phyloP scores from a whole-genome alignment of 108 stramenopile species.

The Chaetoceros tenuissimus region DNA sequence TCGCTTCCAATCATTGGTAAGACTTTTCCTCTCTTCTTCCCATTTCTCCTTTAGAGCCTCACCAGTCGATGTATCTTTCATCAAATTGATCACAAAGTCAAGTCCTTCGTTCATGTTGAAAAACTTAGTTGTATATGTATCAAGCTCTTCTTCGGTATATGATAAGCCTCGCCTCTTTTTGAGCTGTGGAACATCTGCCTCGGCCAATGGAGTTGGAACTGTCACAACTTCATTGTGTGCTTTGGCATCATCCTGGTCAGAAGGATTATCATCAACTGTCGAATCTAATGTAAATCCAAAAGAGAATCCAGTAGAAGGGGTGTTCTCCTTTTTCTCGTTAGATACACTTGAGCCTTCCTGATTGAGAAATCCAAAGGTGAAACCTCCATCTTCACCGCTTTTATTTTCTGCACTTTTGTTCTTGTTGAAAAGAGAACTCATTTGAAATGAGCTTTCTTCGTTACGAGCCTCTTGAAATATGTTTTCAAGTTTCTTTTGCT shows the following conservation, averaged over 20 bases:
- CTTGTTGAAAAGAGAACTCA: neutral
- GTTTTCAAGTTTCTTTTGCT: constrained; percentile 62
- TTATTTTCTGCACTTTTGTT: neutral
- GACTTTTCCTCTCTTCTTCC: constrained; percentile 49
- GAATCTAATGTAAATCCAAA: constrained; percentile 2
- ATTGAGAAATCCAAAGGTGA: constrained; percentile 48
- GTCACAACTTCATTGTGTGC: too few relatives aligned
- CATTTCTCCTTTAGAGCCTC: constrained; percentile 35
- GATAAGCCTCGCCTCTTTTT: constrained; percentile 20
- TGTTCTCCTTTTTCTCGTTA: neutral
- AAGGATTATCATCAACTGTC: neutral
- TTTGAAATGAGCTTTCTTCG: constrained; percentile 1
- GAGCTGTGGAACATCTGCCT: constrained; percentile 4
- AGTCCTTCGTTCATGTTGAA: constrained; percentile 54
- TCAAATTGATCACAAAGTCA: constrained; percentile 32
- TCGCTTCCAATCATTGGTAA: constrained; percentile 80
- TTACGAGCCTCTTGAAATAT: constrained; percentile 66
- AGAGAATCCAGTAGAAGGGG: constrained; percentile 2
- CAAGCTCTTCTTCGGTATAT: constrained; percentile 36
- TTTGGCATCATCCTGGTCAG: neutral
- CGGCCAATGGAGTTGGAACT: too few relatives aligned
- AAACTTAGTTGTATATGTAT: constrained; percentile 39
- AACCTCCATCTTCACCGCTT: constrained; percentile 12
- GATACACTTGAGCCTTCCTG: neutral
- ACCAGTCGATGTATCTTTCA: constrained; percentile 36